phyloP scores from a whole-genome alignment of 2,329 filamentous ascomycete species.

The Microcyclospora pomicola region DNA sequence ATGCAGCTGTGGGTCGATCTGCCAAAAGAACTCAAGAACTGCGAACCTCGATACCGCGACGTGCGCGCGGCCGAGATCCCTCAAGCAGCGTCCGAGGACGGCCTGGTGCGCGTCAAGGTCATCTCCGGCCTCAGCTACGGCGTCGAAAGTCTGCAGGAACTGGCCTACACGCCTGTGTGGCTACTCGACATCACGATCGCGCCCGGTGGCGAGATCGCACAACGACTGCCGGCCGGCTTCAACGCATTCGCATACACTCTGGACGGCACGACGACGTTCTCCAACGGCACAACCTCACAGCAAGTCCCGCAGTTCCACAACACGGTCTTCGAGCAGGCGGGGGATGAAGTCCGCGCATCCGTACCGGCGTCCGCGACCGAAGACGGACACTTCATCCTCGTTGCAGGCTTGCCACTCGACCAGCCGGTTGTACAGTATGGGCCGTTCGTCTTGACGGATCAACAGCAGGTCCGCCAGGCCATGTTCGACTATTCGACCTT shows the following conservation, averaged over 20 bases:
- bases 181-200: conserved; percentile 68
- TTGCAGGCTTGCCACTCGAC: conserved; percentile 67
- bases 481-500: conserved; percentile 60
- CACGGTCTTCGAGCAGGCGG: conserved; percentile 70
- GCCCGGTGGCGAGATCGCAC: conserved; percentile 64
- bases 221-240: conserved; percentile 67
- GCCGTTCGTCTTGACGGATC: conserved; percentile 63
- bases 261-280: conserved; percentile 56
- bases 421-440: conserved; percentile 75
- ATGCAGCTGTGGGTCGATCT: conserved; percentile 95
- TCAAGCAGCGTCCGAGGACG: conserved; percentile 52
- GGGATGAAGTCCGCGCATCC: conserved; percentile 59
- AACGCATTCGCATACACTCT: conserved; percentile 83
- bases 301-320: conserved; percentile 63
- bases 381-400: conserved; percentile 49
- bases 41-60: conserved; percentile 87
- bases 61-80: conserved; percentile 69
- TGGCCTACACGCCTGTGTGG: conserved; percentile 97
- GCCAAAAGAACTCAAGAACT: conserved; percentile 65
- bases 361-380: conserved; percentile 53
- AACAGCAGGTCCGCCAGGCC: conserved; percentile 62
- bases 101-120: conserved; percentile 69
- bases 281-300: conserved; percentile 36
- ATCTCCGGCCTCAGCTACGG: conserved; percentile 78
- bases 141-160: conserved; percentile 72